Percentiles rank a stretch among this genome's conserved stretches.
Evolutionary conservation across 2,329 filamentous ascomycete species (phyloP).

Genomic region (Penicillium aurantiogriseum): DNA sequence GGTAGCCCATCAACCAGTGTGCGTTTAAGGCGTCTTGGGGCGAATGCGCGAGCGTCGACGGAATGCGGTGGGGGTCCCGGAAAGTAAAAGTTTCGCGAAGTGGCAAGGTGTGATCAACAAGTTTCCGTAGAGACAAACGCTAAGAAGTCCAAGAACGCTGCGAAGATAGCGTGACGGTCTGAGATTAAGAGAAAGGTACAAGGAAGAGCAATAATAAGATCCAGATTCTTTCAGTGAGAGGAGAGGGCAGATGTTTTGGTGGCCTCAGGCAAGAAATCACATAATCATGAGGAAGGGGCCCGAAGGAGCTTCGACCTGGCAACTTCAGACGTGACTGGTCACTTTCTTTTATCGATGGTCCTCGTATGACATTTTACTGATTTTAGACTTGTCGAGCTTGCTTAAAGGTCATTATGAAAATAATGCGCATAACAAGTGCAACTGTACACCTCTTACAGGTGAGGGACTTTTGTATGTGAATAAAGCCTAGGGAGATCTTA

Average conservation of each 20-base stretch:
- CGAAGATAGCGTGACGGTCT: not conserved
- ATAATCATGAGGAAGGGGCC: slow-evolving; percentile 4
- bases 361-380: not conserved
- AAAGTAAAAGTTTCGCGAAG: slow-evolving; percentile 16
- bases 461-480: not conserved
- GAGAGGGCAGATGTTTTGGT: not conserved
- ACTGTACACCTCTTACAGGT: not conserved
- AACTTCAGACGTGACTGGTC: not conserved
- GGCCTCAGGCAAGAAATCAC: slow-evolving; percentile 4
- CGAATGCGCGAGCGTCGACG: slow-evolving; percentile 16
- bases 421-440: not conserved
- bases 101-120: slow-evolving; percentile 1
- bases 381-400: not conserved
- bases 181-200: not conserved
- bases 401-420: too few species aligned
- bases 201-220: not conserved
- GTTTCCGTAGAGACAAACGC: not conserved
- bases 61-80: slow-evolving; percentile 18
- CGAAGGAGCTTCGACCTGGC: not conserved
- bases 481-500: not conserved
- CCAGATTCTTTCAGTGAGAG: slow-evolving; percentile 3
- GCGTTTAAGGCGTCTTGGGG: slow-evolving; percentile 12
- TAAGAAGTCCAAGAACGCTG: not conserved
- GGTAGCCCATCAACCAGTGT: slow-evolving; percentile 5
- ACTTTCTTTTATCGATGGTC: not conserved